Conservation (phyloP, 1,284 basidiomycete genomes). For the Sporisorium exsertum region DNA sequence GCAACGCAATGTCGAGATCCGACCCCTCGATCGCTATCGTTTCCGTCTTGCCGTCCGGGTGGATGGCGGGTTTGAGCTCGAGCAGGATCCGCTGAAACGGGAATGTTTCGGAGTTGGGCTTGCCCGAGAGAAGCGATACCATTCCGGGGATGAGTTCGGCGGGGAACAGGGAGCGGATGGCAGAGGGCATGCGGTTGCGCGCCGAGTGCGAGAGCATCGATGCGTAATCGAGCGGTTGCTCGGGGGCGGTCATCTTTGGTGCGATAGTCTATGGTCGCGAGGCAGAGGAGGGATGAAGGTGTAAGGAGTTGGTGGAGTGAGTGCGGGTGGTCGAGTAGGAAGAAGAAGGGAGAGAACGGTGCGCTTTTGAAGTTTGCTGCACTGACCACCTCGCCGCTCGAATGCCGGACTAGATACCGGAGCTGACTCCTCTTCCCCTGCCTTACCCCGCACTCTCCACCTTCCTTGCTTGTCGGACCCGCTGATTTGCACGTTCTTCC, state of each 20-base stretch:
- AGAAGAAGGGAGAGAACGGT: neutral
- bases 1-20: conserved; percentile 68
- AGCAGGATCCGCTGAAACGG: conserved; percentile 82
- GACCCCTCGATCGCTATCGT: conserved; percentile 64
- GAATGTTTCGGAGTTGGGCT: conserved; percentile 86
- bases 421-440: neutral
- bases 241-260: neutral
- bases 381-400: conserved; percentile 31
- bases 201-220: conserved; percentile 32
- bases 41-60: conserved; percentile 24
- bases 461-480: neutral
- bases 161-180: conserved; percentile 77
- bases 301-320: neutral
- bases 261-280: neutral
- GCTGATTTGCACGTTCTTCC: neutral
- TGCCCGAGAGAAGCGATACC: conserved; percentile 79
- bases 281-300: neutral
- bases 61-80: conserved; percentile 70
- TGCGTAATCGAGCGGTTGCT: conserved; percentile 22
- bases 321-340: conserved; percentile 21
- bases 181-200: conserved; percentile 44
- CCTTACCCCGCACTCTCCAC: neutral
- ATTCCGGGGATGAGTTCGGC: conserved; percentile 82
- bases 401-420: conserved; percentile 35
- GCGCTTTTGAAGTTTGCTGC: neutral